Evolutionary conservation across 2,329 filamentous ascomycete species (phyloP).

Genomic region (Sphaceloma murrayae): DNA sequence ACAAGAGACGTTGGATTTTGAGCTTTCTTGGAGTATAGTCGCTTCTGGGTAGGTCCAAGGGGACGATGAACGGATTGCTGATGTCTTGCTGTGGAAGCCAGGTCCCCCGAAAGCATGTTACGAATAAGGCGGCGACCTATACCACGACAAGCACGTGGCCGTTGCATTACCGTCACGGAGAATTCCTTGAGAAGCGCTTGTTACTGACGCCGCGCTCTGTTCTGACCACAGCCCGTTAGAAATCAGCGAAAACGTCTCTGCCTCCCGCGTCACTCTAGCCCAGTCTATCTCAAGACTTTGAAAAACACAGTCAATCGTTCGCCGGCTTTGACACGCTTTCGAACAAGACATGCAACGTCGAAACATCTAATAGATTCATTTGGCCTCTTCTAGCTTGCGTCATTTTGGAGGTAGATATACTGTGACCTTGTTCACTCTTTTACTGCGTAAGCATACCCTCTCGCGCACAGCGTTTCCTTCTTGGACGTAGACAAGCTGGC

Average conservation of each 20-base stretch:
- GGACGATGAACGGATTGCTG: conserved; percentile 1
- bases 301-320: conserved; percentile 3
- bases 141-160: conserved; percentile 13
- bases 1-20: too few relatives aligned
- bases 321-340: conserved; percentile 11
- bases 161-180: conserved; percentile 2
- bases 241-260: conserved; percentile 3
- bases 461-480: not conserved
- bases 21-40: too few relatives aligned
- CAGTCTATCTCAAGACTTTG: conserved; percentile 1
- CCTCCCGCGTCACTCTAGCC: not conserved
- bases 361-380: conserved; percentile 10
- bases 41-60: not conserved
- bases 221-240: conserved; percentile 8
- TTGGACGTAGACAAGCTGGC: conserved; percentile 13
- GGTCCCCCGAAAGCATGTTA: conserved; percentile 1
- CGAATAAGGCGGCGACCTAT: conserved; percentile 2
- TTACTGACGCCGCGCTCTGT: conserved; percentile 3
- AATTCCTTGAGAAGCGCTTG: not conserved
- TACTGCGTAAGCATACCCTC: not conserved
- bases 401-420: conserved; percentile 10
- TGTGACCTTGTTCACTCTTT: not conserved
- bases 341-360: conserved; percentile 13
- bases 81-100: conserved; percentile 1
- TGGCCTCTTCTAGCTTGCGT: conserved; percentile 3